Base-by-base conservation (phyloP, 2,329 filamentous ascomycete genomes). In the Ascochyta viciae-villosae region DNA sequence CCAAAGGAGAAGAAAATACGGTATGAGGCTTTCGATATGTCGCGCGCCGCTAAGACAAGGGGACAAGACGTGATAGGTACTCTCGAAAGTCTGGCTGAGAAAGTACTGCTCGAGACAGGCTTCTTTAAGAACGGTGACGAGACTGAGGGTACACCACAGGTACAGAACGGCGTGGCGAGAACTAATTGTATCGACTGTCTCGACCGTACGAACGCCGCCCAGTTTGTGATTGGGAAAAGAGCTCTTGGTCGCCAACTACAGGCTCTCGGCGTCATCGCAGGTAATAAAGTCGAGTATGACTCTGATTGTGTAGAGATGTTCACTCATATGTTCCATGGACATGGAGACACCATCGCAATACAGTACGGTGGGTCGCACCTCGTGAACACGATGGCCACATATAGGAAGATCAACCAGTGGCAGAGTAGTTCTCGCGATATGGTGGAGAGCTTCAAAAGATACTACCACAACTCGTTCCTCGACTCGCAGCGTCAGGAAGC, bases 351-450 rank as follows among this genome's bases (percentile, higher is more conserved):
- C 4, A 98, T 99, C 68, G 95, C 95, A 1, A 90, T 98, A 50
- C 95, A 99, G 74, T 99, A 99, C 67, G 95, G 95, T 53, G 95
- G 95, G 9, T 98, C 93, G 2, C 95, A 99, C 75, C 84, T 99
- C 0, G 95, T 99, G 67, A 99, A 99, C 74, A 99, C 95, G 0
- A 98, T 99, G 93, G 93, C 96, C 63, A 99, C 95, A 4, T 99
- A 99, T 75, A 90, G 95, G 54, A 98, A 98, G 77, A 96, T 97
- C 74, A 98, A 98, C 65, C 94, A 98, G 74, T 99, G 95, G 95
- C 96, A 92, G 23, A 96, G 92, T 67, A 92, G 96, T 74, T 97
- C 94, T 2, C 86, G 95, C 64, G 95, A 99, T 75, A 98, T 99
- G 94, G 93, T 99, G 22, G 95, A 99, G 78, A 96, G 92, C 74